A percentile compares a stretch with the other conserved stretches of the same genome.
Evolutionary conservation across 2,329 filamentous ascomycete genomes (phyloP).

Genomic region (Sclerotinia nivalis): DNA sequence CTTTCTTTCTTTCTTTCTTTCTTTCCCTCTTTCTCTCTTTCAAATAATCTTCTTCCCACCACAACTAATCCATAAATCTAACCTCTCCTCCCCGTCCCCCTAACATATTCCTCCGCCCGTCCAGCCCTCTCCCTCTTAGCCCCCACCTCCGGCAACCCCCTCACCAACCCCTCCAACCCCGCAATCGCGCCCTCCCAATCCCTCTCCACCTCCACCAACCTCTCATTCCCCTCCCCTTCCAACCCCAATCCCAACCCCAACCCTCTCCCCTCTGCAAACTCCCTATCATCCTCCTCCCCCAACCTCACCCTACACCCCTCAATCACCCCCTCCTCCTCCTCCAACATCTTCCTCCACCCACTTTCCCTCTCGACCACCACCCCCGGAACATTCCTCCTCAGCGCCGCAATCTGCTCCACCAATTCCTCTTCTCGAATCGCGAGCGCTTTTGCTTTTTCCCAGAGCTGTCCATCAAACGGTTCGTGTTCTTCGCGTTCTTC

Average conservation of each 20-base stretch:
- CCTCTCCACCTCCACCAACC: constrained; percentile 50
- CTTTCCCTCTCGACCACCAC: constrained; percentile 30
- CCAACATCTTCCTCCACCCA: constrained; percentile 29
- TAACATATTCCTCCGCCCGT: constrained; percentile 48
- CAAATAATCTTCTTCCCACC: not conserved
- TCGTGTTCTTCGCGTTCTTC: constrained; percentile 51
- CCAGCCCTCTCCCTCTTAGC: constrained; percentile 66
- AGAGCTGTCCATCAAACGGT: constrained; percentile 60
- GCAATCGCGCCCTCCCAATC: constrained; percentile 52
- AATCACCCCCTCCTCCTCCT: constrained; percentile 33
- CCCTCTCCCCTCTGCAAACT: constrained; percentile 24
- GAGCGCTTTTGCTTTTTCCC: constrained; percentile 60
- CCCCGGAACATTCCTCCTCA: constrained; percentile 34
- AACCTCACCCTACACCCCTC: constrained; percentile 28
- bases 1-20: too few species aligned
- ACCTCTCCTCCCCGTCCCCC: constrained; percentile 24
- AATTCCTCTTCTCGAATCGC: constrained; percentile 63
- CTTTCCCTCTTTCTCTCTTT: not conserved
- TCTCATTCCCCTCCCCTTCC: constrained; percentile 41
- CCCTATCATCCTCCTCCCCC: constrained; percentile 25
- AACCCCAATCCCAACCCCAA: constrained; percentile 19
- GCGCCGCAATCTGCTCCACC: constrained; percentile 60
- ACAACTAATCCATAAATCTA: not conserved
- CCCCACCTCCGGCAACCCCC: constrained; percentile 61
- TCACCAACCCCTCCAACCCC: constrained; percentile 55